Evolutionary conservation across 768 basidiomycete genomes (phyloP), one percentile per base, ranked within the genome.

Genomic region (Leccinum aurantiacum): DNA sequence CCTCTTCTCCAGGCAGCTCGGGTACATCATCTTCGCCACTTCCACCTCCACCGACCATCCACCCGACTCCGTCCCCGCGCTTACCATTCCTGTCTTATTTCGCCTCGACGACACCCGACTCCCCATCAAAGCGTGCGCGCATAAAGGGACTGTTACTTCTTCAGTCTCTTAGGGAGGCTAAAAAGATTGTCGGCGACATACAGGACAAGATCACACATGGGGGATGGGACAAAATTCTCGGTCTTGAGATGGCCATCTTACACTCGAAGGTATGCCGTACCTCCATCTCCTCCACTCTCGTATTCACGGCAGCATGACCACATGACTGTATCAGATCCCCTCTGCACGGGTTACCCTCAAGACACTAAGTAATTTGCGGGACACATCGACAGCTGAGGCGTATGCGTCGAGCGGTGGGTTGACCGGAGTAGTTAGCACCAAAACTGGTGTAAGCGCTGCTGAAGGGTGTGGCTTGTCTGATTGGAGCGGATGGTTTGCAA

Each of bases 321-420:
- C 49, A 29, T 38, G 53, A 44, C 29, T 22, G 52, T 11, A 24
- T 31, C 15, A 61, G 65, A 46, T 37, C 6, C 69, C 58, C 17
- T 60, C 56, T n/a, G 33, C 57, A 29, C 57, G 48, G 11, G 74
- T 78, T 19, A 91, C 89, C 0, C 80, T 98, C 2, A 72, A 82
- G 7, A 78, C 82, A 1, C 83, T 98, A 7, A 80, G 85, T 60
- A 81, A 83, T 38, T 75, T 97, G 10, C 81, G 82, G 54, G 95
- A 98, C 69, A 78, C 83, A 0, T 76, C 82, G 0, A 90, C 92
- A 3, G 92, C 94, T 0, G 93, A 96, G 69, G 82, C 87, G 5
- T 97, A 95, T 72, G 96, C 95, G 67, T 82, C 88, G 1, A 83
- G 89, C 33, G 87, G 86, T 17, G 93, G 95, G 5, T 83, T 85